Conservation (phyloP, 345 rosid genomes). For the Populus tremula region DNA sequence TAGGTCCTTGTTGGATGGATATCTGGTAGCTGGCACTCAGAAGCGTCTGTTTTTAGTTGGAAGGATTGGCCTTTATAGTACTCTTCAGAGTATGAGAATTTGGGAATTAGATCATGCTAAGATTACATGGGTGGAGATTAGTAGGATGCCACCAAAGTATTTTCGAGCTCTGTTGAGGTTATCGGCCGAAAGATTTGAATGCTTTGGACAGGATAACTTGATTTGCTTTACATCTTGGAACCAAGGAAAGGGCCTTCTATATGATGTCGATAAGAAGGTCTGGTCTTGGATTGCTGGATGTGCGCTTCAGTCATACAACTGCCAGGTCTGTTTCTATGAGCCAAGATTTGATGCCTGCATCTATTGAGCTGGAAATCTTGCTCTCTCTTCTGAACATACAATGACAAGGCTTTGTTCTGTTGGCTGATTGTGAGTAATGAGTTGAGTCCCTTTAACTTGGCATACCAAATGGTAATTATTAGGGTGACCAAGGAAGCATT, state of each 20-base stretch:
- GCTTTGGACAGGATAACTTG: conserved; percentile 94
- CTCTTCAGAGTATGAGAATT: conserved; percentile 92
- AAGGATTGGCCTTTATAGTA: conserved; percentile 89
- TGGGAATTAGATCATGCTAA: conserved; percentile 93
- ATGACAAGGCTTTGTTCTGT: neutral
- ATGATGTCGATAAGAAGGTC: conserved; percentile 80
- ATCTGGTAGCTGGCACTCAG: conserved; percentile 90
- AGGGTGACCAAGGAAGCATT: conserved; percentile 5
- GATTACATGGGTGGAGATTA: conserved; percentile 80
- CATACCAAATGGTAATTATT: neutral
- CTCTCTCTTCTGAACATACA: neutral
- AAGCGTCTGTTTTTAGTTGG: conserved; percentile 89
- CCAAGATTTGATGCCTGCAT: conserved; percentile 89
- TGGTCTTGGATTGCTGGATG: conserved; percentile 98
- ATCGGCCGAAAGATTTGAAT: conserved; percentile 95
- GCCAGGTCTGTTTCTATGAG: conserved; percentile 95
- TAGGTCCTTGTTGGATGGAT: conserved; percentile 84
- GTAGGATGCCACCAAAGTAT: conserved; percentile 91
- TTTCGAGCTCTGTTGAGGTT: conserved; percentile 80
- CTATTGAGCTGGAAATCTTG: conserved; percentile 22
- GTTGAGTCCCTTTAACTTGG: conserved; percentile 2
- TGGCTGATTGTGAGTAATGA: conserved; percentile 11
- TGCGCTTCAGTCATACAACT: conserved; percentile 93
- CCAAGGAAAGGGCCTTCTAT: conserved; percentile 88
- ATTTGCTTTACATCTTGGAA: conserved; percentile 98